These are phyloP conservation scores for Colletotrichum liriopes DNA, from an alignment of 2,329 filamentous ascomycete species.

Conservation along the genomic window DNA sequence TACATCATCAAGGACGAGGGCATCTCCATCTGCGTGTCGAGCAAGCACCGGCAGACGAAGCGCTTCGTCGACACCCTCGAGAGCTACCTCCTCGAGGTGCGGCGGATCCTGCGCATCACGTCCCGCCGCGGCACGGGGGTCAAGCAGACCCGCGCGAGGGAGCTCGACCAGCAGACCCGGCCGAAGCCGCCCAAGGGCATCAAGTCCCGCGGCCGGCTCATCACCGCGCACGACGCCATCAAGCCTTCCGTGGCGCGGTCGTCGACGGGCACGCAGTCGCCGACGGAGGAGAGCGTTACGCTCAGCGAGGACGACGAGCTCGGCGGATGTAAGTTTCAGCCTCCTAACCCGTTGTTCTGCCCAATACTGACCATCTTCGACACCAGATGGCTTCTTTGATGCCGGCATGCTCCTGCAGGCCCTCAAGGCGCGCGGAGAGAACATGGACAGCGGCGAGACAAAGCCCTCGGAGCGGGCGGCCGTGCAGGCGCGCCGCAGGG, in stretches of 20 bases:
- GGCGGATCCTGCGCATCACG: slow-evolving; percentile 84
- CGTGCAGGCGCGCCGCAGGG: slow-evolving; percentile 71
- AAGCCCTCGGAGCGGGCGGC: slow-evolving; percentile 73
- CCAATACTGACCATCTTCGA: slow-evolving; percentile 47
- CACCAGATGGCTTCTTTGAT: slow-evolving; percentile 95
- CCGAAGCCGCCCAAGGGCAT: slow-evolving; percentile 62
- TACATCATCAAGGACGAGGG: slow-evolving; percentile 98
- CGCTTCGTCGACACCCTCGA: slow-evolving; percentile 93
- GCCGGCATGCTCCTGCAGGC: slow-evolving; percentile 94
- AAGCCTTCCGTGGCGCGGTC: slow-evolving; percentile 55
- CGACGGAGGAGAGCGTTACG: slow-evolving; percentile 78
- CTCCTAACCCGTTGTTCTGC: too few species aligned
- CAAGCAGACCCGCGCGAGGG: slow-evolving; percentile 67
- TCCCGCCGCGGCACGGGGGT: slow-evolving; percentile 57
- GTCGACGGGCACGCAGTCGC: slow-evolving; percentile 69
- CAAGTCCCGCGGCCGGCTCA: slow-evolving; percentile 82
- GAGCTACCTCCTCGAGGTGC: slow-evolving; percentile 90
- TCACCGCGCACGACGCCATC: slow-evolving; percentile 70
- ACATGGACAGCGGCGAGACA: slow-evolving; percentile 64
- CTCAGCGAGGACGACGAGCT: slow-evolving; percentile 90
- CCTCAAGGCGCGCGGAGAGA: slow-evolving; percentile 79
- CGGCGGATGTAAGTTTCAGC: slow-evolving; percentile 84
- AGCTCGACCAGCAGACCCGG: slow-evolving; percentile 61
- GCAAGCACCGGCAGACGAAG: slow-evolving; percentile 93
- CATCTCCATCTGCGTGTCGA: slow-evolving; percentile 91